phyloP scores from a whole-genome alignment of 139 green algal species.

The Closterium sp. region DNA sequence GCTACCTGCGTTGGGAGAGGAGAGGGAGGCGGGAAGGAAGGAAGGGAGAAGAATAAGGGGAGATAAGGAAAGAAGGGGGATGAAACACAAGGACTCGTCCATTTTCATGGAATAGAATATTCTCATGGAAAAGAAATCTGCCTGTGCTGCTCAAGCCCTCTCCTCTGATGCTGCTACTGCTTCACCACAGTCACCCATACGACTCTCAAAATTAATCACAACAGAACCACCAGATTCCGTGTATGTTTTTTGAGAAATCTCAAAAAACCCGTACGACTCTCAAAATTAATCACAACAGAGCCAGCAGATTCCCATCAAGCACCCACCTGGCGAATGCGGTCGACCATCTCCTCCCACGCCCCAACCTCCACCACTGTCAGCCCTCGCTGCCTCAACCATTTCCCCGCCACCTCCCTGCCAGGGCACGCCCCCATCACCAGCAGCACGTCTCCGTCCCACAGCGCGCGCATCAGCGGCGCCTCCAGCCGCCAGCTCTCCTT shows the following conservation, averaged over 20 bases:
- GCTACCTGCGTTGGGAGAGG: neutral
- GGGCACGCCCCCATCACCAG: neutral
- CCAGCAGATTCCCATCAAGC: too few relatives aligned
- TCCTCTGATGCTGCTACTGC: too few relatives aligned
- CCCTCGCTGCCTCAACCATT: neutral
- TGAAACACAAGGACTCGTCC: neutral
- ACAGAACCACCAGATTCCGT: too few relatives aligned
- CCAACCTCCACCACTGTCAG: neutral
- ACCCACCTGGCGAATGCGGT: neutral
- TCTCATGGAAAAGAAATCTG: neutral
- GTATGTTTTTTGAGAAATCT: too few relatives aligned
- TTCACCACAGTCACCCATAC: too few relatives aligned
- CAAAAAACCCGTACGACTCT: too few relatives aligned
- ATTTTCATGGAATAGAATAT: too few relatives aligned
- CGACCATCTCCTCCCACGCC: neutral
- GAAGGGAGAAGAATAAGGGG: neutral
- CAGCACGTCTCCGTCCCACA: conserved; percentile 2
- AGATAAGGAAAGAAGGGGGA: neutral
- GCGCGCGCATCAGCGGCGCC: neutral
- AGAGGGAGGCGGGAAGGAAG: too few relatives aligned
- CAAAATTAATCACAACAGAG: too few relatives aligned
- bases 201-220: too few relatives aligned
- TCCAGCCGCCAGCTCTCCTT: conserved; percentile 1
- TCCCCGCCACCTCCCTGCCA: neutral
- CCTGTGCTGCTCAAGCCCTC: neutral